A percentile compares a stretch with the other conserved stretches of the same genome.
phyloP scores from a whole-genome alignment of 495 filamentous ascomycete species.

The Xylaria palmicola region DNA sequence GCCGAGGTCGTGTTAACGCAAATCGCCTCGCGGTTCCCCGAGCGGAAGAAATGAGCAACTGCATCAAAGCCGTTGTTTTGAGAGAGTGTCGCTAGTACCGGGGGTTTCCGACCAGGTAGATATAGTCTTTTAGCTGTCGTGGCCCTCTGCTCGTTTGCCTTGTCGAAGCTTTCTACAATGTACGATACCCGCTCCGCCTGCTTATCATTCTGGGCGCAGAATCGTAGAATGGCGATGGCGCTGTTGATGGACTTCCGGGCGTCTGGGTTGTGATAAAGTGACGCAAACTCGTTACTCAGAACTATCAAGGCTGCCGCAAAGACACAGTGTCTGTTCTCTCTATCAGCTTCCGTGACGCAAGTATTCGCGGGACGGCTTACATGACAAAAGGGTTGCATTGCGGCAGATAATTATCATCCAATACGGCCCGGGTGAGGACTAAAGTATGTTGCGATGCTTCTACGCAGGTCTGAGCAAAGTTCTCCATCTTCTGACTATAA shows the following conservation, averaged over 20 bases:
- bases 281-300: constrained; percentile 67
- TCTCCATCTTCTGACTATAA: constrained; percentile 50
- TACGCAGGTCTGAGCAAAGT: constrained; percentile 69
- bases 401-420: constrained; percentile 60
- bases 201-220: constrained; percentile 62
- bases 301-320: constrained; percentile 71
- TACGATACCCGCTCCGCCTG: constrained; percentile 64
- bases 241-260: constrained; percentile 57
- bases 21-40: constrained; percentile 22
- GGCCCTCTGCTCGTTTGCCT: constrained; percentile 30
- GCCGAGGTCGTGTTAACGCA: constrained; percentile 18
- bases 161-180: constrained; percentile 61
- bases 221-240: constrained; percentile 58
- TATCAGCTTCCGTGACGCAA: background rate
- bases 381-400: constrained; percentile 68
- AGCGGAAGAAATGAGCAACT: constrained; percentile 37
- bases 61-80: constrained; percentile 27
- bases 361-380: constrained; percentile 32
- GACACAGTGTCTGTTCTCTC: constrained; percentile 59
- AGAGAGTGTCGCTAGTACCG: constrained; percentile 22
- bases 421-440: constrained; percentile 57
- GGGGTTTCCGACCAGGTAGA: constrained; percentile 26
- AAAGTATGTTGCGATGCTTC: constrained; percentile 68
- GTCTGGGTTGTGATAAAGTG: constrained; percentile 56
- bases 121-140: constrained; percentile 16